Evolutionary conservation across 1,284 basidiomycete species (phyloP), one percentile per base, ranked within the genome.

Genomic region (Ceratobasidium sp.): DNA sequence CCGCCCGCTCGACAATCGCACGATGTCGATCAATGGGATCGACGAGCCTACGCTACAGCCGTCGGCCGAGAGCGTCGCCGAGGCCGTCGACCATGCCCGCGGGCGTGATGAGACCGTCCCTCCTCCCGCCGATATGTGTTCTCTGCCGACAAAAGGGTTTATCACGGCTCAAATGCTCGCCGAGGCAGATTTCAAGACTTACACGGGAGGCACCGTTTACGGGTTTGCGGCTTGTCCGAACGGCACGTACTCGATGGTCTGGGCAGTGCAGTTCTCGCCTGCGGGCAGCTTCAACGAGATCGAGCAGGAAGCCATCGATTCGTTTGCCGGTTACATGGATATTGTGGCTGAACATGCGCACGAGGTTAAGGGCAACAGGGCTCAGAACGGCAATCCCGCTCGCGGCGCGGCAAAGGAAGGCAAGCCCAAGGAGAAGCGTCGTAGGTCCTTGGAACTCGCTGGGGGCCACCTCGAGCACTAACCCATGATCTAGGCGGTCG

Each of bases 171-270:
- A 27, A 7, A 54, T 50, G 66, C 65, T 52, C 7, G 20, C 12
- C 2, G 27, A 14, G 3, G 30, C 16, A 54, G 6, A 33, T 20
- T 68, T 68, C 48, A 68, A 54, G 27, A n/a, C 52, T 2, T 33
- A 27, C n/a, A 54, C 3, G 12, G 4, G 18, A 3, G 50, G 66
- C 16, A 68, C 66, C 20, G 50, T 68, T 14, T 68, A 68, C 35
- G 66, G 66, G 23, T 68, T 68, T 54, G 66, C 66, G 8, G 8
- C 14, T 12, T 27, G 12, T 12, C 14, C 66, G 18, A 48, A 68
- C n/a, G 30, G 35, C 44, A 52, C 66, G 23, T 68, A 68, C 33
- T 68, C 66, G 6, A 68, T 68, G 66, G 66, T 68, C 6, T 68
- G 48, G 33, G 66, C 50, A 1, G 50, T 54, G 52, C 66, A 68